These are phyloP conservation scores for Ceratocystis destructans DNA, from an alignment of 2,329 filamentous ascomycete genomes.

Conservation along the genomic window DNA sequence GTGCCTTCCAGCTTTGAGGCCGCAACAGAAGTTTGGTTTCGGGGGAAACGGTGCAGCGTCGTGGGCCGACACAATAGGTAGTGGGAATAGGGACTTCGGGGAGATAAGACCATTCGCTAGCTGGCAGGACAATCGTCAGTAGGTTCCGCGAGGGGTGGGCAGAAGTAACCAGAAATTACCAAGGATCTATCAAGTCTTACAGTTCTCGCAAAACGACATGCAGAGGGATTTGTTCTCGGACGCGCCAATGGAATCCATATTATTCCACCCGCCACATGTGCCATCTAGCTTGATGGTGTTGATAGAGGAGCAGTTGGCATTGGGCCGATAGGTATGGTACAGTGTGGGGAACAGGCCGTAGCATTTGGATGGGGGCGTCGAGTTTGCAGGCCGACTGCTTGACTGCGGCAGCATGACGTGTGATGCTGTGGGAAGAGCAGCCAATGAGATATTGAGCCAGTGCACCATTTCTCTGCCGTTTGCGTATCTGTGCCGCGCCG, in stretches of 20 bases:
- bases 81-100: slow-evolving; percentile 14
- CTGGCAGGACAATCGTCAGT: background rate
- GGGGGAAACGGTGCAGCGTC: background rate
- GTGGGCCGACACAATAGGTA: slow-evolving; percentile 11
- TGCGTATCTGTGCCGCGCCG: no score
- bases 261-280: slow-evolving; percentile 11
- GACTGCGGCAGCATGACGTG: background rate
- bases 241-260: background rate
- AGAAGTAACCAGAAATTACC: no score
- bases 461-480: background rate
- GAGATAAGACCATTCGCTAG: slow-evolving; percentile 15
- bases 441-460: background rate
- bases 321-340: slow-evolving; percentile 8
- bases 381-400: background rate
- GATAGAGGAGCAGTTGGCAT: slow-evolving; percentile 6
- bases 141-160: background rate
- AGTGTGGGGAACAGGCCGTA: slow-evolving; percentile 7
- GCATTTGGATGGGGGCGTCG: background rate
- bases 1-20: slow-evolving; percentile 14
- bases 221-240: background rate
- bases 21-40: background rate
- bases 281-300: slow-evolving; percentile 7
- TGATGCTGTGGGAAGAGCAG: background rate
- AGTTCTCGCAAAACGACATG: slow-evolving; percentile 13
- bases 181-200: background rate